A percentile compares a stretch with the other conserved stretches of the same genome.
Evolutionary conservation across 1,139 yeast species (phyloP).

Genomic region (Suhomyces bolitotheri): DNA sequence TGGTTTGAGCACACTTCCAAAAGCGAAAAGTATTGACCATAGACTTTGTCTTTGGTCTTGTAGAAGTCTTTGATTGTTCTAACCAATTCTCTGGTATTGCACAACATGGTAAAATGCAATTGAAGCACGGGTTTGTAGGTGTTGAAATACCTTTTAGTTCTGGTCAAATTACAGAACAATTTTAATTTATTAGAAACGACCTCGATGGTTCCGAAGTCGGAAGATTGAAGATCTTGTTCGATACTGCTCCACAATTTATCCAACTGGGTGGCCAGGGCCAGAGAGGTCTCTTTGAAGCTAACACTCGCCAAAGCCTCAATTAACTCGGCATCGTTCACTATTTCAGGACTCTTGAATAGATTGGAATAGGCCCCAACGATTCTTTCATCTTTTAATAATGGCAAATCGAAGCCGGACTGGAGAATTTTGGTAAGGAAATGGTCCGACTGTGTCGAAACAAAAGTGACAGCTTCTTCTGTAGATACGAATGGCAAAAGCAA

Average conservation of each 20-base stretch:
- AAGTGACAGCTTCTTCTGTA: conserved; percentile 12
- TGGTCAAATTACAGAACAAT: conserved; percentile 31
- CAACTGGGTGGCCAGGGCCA: conserved; percentile 2
- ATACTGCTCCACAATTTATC: conserved; percentile 20
- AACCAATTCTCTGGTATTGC: conserved; percentile 24
- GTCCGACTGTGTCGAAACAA: conserved; percentile 8
- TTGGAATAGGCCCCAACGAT: background rate
- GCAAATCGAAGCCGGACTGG: conserved; percentile 11
- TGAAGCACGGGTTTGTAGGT: conserved; percentile 12
- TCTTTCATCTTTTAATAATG: conserved; percentile 1
- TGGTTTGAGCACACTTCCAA: conserved; percentile 8
- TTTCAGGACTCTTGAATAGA: background rate
- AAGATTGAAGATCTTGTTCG: conserved; percentile 25
- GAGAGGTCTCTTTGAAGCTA: background rate
- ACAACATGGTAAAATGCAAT: conserved; percentile 23
- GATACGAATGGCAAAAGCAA: conserved; percentile 13
- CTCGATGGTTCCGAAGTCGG: conserved; percentile 28
- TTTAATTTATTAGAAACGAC: conserved; percentile 32
- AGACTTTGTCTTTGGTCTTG: conserved; percentile 43
- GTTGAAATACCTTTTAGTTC: conserved; percentile 4
- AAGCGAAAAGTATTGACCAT: conserved; percentile 34
- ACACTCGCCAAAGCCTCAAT: conserved; percentile 10
- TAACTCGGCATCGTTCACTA: conserved; percentile 7
- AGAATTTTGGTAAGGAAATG: conserved; percentile 11
- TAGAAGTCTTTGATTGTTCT: conserved; percentile 38